These are phyloP conservation scores for Tricholoma saponaceum DNA, from an alignment of 768 basidiomycete species.

Conservation along the genomic window DNA sequence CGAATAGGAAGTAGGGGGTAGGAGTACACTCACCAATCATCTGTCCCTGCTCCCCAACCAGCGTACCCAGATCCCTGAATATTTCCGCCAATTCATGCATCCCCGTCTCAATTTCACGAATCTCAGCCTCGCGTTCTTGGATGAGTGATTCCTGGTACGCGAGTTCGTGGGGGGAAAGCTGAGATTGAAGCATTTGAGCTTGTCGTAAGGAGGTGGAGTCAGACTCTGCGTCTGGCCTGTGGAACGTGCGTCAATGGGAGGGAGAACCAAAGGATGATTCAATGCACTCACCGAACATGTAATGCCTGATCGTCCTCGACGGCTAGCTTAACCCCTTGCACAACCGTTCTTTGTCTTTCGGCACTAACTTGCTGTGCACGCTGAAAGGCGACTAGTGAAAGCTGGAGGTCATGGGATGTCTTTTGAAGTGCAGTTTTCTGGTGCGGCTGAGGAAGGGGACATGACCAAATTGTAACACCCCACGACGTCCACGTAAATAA, in stretches of 20 bases:
- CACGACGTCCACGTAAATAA: neutral
- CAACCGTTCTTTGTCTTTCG: slow-evolving; percentile 84
- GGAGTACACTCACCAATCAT: slow-evolving; percentile 75
- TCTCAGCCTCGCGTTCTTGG: slow-evolving; percentile 90
- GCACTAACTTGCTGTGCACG: slow-evolving; percentile 87
- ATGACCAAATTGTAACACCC: neutral
- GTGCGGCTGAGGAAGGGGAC: slow-evolving; percentile 49
- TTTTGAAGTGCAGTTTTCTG: slow-evolving; percentile 86
- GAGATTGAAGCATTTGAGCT: slow-evolving; percentile 63
- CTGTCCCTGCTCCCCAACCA: slow-evolving; percentile 90
- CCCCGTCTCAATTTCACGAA: slow-evolving; percentile 93
- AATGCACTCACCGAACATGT: slow-evolving; percentile 21
- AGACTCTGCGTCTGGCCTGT: slow-evolving; percentile 29
- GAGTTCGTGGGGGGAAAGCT: slow-evolving; percentile 86
- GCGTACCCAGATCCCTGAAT: slow-evolving; percentile 91
- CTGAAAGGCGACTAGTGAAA: slow-evolving; percentile 89
- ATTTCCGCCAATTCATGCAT: slow-evolving; percentile 96
- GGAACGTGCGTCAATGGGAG: slow-evolving; percentile 6
- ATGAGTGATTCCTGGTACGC: slow-evolving; percentile 96
- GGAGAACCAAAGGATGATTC: slow-evolving; percentile 1
- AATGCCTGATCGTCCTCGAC: slow-evolving; percentile 66
- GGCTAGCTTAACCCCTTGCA: slow-evolving; percentile 79
- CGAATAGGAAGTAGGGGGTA: neutral
- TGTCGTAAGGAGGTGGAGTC: slow-evolving; percentile 59
- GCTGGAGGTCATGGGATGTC: slow-evolving; percentile 88